Evolutionary conservation across 768 basidiomycete genomes (phyloP), one percentile per base, ranked within the genome.

Genomic region (Candolleomyces aberdarensis): DNA sequence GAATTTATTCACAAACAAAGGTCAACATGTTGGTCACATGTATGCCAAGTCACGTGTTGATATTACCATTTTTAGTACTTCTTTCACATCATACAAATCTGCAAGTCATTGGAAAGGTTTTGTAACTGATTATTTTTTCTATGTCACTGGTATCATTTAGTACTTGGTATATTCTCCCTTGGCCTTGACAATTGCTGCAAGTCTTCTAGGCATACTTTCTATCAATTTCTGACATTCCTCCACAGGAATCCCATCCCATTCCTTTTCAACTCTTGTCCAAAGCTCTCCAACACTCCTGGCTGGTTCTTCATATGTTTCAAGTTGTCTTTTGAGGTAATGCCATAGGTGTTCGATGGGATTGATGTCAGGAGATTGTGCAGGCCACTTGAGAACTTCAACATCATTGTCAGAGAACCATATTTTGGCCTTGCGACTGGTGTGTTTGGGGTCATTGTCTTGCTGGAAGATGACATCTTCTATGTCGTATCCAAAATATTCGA

Each of bases 121-220:
- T 36, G 36, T 36, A 36, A 36, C 36, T 36, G 6, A 11, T 36
- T 8, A 36, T 36, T 36, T 36, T 11, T 36, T 1, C 6, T 36
- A 36, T 36, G 26, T 26, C 3, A 26, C 26, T 26, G 26, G 26
- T 26, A 26, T 36, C 7, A 46, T 31, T 44, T 69, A 71, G 60
- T 73, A 71, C 61, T 72, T 69, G 36, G 71, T 72, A 19, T 61
- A 50, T 0, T 48, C 22, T 17, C 69, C 69, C 49, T 70, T 69
- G 3, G 65, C 67, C 47, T 62, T 57, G 14, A 65, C 6, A 26
- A 72, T 39, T 20, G 64, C 71, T 47, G 59, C 44, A 26, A 72
- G 60, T 19, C 63, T 44, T 7, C 55, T 7, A 49, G 67, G 66
- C 49, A 70, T 61, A 15, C 59, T 62, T 22, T 64, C 57, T 44